Conservation (phyloP, 1,284 basidiomycete species). For the Stereum hirsutum region DNA sequence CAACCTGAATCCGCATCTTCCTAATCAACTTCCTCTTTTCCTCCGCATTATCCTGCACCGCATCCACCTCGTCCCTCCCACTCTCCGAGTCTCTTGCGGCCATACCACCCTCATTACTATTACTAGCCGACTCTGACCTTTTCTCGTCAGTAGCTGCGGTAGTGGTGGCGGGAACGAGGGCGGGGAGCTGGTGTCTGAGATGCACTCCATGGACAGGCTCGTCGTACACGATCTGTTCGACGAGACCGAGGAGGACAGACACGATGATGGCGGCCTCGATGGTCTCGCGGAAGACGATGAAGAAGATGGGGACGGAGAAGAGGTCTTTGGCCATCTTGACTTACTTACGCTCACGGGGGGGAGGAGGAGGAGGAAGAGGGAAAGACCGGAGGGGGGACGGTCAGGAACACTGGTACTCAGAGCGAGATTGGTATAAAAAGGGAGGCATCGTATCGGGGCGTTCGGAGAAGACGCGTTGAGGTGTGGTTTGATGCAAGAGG, state of each 20-base stretch:
- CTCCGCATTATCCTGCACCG: constrained; percentile 1
- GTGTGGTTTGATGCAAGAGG: no score
- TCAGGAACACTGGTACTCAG: not conserved
- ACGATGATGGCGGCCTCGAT: constrained; percentile 86
- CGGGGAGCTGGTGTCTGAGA: not conserved
- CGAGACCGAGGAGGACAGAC: constrained; percentile 79
- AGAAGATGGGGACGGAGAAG: constrained; percentile 78
- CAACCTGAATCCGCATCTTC: constrained; percentile 57
- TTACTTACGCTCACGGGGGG: constrained; percentile 8
- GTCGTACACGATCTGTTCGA: constrained; percentile 65
- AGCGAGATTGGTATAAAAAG: not conserved
- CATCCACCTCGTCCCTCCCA: not conserved
- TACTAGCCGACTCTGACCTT: not conserved
- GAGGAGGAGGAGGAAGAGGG: constrained; percentile 8
- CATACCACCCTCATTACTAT: not conserved
- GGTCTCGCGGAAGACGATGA: constrained; percentile 86
- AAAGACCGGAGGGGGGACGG: constrained; percentile 5
- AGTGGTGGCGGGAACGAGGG: not conserved
- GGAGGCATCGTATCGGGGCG: not conserved
- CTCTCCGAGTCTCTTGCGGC: not conserved
- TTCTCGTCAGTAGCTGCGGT: not conserved
- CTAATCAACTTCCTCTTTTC: constrained; percentile 31
- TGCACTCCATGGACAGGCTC: constrained; percentile 17
- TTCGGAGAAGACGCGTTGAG: not conserved
- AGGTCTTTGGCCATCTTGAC: constrained; percentile 47